Percentiles rank a stretch among this genome's conserved stretches.
phyloP scores from a whole-genome alignment of 2,329 filamentous ascomycete genomes.

The Elsinoe batatas region DNA sequence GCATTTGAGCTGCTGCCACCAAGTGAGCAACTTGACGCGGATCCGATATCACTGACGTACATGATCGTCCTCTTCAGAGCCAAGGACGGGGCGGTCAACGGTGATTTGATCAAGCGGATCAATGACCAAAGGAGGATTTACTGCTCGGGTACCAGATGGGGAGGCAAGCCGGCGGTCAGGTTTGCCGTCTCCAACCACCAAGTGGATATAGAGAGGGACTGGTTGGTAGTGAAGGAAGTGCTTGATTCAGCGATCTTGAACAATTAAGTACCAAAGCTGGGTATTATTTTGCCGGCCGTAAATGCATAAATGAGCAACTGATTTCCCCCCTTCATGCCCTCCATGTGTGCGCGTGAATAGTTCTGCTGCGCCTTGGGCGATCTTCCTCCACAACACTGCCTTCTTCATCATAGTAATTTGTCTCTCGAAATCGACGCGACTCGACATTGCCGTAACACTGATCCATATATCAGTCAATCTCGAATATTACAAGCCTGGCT shows the following conservation, averaged over 20 bases:
- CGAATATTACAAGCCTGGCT: background rate
- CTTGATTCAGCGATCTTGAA: slow-evolving; percentile 34
- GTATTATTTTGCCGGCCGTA: slow-evolving; percentile 2
- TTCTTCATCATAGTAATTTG: background rate
- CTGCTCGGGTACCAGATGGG: slow-evolving; percentile 73
- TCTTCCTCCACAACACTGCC: background rate
- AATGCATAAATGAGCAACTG: background rate
- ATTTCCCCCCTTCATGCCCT: background rate
- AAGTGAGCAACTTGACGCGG: slow-evolving; percentile 17
- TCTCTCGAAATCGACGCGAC: background rate
- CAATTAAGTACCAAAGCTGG: background rate
- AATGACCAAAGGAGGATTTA: slow-evolving; percentile 68
- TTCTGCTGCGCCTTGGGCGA: background rate
- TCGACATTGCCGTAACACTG: background rate
- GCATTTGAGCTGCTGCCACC: slow-evolving; percentile 58
- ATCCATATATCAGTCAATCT: background rate
- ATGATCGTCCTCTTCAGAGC: slow-evolving; percentile 73
- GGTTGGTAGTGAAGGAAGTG: slow-evolving; percentile 54
- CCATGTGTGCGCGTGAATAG: background rate
- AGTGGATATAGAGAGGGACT: slow-evolving; percentile 58
- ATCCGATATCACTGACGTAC: slow-evolving; percentile 45
- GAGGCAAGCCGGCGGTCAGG: slow-evolving; percentile 62
- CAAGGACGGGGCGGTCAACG: slow-evolving; percentile 54
- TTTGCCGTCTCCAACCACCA: slow-evolving; percentile 73
- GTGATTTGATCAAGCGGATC: slow-evolving; percentile 57